Conservation (phyloP, 805 yeast genomes). For the Grigorovia humatica region DNA sequence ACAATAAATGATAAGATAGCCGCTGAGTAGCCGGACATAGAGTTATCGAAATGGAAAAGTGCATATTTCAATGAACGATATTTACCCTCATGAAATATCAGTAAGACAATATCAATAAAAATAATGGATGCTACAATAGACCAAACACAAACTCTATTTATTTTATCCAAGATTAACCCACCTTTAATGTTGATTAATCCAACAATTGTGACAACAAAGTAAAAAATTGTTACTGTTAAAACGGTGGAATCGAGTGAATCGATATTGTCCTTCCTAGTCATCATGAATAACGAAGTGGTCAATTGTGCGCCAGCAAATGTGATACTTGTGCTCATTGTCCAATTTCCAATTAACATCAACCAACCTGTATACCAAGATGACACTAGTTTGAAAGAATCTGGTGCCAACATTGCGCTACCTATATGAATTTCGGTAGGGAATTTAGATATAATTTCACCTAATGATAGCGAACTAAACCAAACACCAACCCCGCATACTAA, state of each 20-base stretch:
- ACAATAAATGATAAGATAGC: conserved; percentile 59
- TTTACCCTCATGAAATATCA: conserved; percentile 42
- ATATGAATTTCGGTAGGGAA: conserved; percentile 73
- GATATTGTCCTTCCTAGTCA: conserved; percentile 34
- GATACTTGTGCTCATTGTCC: conserved; percentile 67
- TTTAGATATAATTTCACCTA: conserved; percentile 69
- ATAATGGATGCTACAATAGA: conserved; percentile 69
- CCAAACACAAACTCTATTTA: conserved; percentile 58
- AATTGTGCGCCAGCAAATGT: conserved; percentile 71
- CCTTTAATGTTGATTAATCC: conserved; percentile 55
- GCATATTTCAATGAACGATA: conserved; percentile 52
- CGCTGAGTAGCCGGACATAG: conserved; percentile 64
- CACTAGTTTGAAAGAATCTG: conserved; percentile 42
- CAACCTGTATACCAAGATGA: conserved; percentile 76
- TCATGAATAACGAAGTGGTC: conserved; percentile 54
- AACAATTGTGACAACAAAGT: conserved; percentile 44
- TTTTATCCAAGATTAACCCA: conserved; percentile 47
- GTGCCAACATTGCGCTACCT: conserved; percentile 61
- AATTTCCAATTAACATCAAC: conserved; percentile 61
- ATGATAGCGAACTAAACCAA: conserved; percentile 53
- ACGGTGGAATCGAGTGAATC: conserved; percentile 39
- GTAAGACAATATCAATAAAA: conserved; percentile 51
- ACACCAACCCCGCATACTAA: conserved; percentile 53
- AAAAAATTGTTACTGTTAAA: conserved; percentile 47
- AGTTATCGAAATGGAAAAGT: conserved; percentile 57